Evolutionary conservation across 352 stramenopile genomes (phyloP).

Genomic region (Sclerospora graminicola): DNA sequence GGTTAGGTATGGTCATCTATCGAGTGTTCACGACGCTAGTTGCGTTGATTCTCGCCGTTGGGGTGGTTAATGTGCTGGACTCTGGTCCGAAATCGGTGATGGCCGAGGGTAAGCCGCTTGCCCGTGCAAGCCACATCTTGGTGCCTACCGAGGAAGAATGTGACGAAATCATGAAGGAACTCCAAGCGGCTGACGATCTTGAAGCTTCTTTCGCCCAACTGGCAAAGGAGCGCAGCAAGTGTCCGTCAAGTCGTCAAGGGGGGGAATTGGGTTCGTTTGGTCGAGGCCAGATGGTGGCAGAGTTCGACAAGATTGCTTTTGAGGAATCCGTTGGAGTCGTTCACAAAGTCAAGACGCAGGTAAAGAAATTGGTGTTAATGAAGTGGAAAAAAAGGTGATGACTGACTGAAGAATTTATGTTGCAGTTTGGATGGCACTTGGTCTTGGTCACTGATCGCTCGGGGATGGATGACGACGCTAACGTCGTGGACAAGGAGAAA

Average conservation of each 20-base stretch:
- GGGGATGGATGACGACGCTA: conserved; percentile 27
- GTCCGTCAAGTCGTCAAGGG: conserved; percentile 46
- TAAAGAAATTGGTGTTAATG: conserved; percentile 6
- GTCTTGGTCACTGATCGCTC: conserved; percentile 58
- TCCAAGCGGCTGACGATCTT: conserved; percentile 38
- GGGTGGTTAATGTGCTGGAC: conserved; percentile 22
- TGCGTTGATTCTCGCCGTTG: conserved; percentile 23
- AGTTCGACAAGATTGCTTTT: conserved; percentile 70
- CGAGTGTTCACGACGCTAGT: conserved; percentile 23
- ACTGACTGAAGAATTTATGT: conserved; percentile 2
- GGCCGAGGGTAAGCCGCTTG: conserved; percentile 20
- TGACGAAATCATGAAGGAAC: conserved; percentile 38
- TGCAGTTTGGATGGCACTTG: conserved; percentile 75
- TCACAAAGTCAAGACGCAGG: conserved; percentile 72
- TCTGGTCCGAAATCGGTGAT: conserved; percentile 5
- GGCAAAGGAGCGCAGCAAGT: conserved; percentile 58
- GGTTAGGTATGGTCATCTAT: conserved; percentile 12
- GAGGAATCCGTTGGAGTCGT: conserved; percentile 53
- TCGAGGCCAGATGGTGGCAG: conserved; percentile 62
- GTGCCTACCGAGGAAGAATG: conserved; percentile 44
- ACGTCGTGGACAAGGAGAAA: conserved; percentile 13
- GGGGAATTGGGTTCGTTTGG: conserved; percentile 66
- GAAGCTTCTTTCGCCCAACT: conserved; percentile 29
- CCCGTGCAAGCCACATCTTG: conserved; percentile 71
- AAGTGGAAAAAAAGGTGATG: neutral